A percentile compares a stretch with the other conserved stretches of the same genome.
These are phyloP conservation scores for Pseudocercospora pini-densiflorae DNA, from an alignment of 2,329 filamentous ascomycete genomes.

Conservation along the genomic window DNA sequence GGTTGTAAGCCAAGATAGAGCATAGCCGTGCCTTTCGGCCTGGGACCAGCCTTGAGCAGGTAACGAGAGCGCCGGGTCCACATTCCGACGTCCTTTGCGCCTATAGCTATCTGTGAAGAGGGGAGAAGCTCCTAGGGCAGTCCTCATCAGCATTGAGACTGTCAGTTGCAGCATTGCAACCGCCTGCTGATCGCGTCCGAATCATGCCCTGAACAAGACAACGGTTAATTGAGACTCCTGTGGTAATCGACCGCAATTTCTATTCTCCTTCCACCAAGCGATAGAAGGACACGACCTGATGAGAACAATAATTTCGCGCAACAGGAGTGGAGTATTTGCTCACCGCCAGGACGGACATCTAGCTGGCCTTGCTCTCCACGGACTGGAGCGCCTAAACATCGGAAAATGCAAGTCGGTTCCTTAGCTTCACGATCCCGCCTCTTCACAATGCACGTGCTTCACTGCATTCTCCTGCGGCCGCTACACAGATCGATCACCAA, in stretches of 20 bases:
- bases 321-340: neutral
- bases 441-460: constrained; percentile 8
- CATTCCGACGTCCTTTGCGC: neutral
- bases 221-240: neutral
- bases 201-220: neutral
- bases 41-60: neutral
- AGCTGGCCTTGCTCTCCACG: constrained; percentile 1
- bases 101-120: neutral
- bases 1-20: neutral
- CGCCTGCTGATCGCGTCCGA: neutral
- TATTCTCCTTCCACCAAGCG: neutral
- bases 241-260: neutral
- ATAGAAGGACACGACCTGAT: neutral
- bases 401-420: constrained; percentile 2
- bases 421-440: neutral
- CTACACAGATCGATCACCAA: constrained; percentile 1
- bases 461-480: neutral
- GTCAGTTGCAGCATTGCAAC: neutral
- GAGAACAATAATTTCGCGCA: neutral
- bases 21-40: neutral
- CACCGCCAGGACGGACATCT: neutral
- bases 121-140: neutral
- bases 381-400: constrained; percentile 17
- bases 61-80: neutral
- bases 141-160: neutral